phyloP scores from a whole-genome alignment of 148 eudicot genomes.

The Nepenthes gracilis region DNA sequence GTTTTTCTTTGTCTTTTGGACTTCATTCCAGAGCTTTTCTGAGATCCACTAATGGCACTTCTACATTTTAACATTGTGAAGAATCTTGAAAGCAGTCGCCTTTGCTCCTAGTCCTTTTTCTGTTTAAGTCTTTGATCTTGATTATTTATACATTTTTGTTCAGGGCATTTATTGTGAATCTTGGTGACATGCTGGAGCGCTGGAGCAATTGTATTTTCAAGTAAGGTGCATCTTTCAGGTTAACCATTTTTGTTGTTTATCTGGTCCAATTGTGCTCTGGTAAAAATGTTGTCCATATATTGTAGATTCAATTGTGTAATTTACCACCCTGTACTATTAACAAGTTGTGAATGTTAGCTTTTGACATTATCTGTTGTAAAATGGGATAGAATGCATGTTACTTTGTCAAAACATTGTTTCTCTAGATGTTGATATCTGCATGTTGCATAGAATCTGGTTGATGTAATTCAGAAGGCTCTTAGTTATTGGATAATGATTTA shows the following conservation, averaged over 20 bases:
- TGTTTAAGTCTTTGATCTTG: background rate
- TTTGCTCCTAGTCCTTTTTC: background rate
- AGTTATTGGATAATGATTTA: too few relatives aligned
- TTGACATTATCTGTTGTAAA: too few relatives aligned
- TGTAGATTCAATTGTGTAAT: background rate
- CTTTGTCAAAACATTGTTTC: too few relatives aligned
- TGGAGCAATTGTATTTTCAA: constrained; percentile 95
- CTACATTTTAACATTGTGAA: too few relatives aligned
- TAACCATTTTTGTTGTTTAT: background rate
- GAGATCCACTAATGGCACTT: too few relatives aligned
- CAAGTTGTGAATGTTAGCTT: background rate
- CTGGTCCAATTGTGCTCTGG: background rate
- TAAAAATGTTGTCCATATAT: too few relatives aligned
- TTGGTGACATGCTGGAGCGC: constrained; percentile 96
- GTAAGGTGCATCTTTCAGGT: constrained; percentile 24
- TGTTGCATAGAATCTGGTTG: too few relatives aligned
- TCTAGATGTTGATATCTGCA: too few relatives aligned
- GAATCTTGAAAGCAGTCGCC: background rate
- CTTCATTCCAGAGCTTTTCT: too few relatives aligned
- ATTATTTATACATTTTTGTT: background rate
- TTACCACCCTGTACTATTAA: background rate
- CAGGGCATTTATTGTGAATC: constrained; percentile 91
- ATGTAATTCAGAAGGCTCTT: too few relatives aligned
- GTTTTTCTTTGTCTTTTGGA: too few relatives aligned
- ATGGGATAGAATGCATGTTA: too few relatives aligned